Evolutionary conservation across 352 stramenopile genomes (phyloP).

Genomic region (Phytophthora vignae): DNA sequence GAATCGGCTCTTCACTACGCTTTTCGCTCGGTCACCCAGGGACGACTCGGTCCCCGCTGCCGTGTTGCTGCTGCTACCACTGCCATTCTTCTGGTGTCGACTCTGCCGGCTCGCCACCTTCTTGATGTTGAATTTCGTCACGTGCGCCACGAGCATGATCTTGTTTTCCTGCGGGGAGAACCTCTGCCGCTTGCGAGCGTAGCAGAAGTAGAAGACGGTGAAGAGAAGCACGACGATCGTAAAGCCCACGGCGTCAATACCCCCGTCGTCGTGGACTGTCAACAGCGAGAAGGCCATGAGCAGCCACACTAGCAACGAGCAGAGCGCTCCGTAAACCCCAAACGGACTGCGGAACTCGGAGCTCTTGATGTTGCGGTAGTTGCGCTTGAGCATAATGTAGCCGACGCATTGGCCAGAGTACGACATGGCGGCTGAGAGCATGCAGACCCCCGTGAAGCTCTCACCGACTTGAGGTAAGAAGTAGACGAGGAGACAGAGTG

Average conservation of each 20-base stretch:
- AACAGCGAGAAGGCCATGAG: constrained; percentile 26
- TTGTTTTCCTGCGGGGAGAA: constrained; percentile 48
- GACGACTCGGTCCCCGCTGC: not conserved
- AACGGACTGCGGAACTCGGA: constrained; percentile 44
- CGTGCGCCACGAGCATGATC: constrained; percentile 44
- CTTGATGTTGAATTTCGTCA: constrained; percentile 43
- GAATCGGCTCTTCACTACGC: not conserved
- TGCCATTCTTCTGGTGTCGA: not conserved
- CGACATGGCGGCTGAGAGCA: constrained; percentile 36
- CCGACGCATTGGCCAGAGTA: constrained; percentile 45
- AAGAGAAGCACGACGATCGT: constrained; percentile 19
- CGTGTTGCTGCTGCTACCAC: not conserved
- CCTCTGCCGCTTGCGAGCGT: constrained; percentile 37
- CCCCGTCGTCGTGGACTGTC: constrained; percentile 30
- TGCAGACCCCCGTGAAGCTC: constrained; percentile 34
- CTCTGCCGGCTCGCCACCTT: constrained; percentile 13
- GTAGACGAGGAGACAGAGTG: constrained; percentile 40
- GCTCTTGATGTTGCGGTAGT: constrained; percentile 45
- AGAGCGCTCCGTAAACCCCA: constrained; percentile 29
- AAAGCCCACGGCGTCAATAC: constrained; percentile 29
- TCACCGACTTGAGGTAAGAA: constrained; percentile 18
- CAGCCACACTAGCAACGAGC: constrained; percentile 31
- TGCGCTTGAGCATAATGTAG: constrained; percentile 42
- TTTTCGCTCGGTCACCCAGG: too few relatives aligned
- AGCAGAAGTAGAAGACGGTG: constrained; percentile 39